phyloP scores from a whole-genome alignment of 2,329 filamentous ascomycete species.

The Acephala macrosclerotiorum region DNA sequence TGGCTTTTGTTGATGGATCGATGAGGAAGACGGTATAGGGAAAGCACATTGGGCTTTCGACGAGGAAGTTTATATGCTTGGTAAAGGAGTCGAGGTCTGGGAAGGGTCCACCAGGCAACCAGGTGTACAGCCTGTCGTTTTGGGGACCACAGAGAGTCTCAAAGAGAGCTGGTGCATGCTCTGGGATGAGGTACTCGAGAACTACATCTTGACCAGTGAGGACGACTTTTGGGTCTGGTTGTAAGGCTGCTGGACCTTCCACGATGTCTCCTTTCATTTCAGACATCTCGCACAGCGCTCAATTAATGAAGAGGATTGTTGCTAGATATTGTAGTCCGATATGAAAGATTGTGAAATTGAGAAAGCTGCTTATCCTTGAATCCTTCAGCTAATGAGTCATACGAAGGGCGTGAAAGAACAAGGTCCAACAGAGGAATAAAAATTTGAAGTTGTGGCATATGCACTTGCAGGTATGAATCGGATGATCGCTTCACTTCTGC shows the following conservation, averaged over 20 bases:
- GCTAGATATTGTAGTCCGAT: not conserved
- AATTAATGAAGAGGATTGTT: not conserved
- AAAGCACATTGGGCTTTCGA: slow-evolving; percentile 45
- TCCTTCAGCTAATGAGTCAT: not conserved
- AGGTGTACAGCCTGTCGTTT: slow-evolving; percentile 49
- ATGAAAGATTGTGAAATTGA: not conserved
- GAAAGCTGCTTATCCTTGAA: not conserved
- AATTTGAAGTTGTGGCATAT: not conserved
- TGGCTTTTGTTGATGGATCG: slow-evolving; percentile 23
- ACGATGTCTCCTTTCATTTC: slow-evolving; percentile 20
- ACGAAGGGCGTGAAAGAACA: not conserved
- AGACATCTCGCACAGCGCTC: slow-evolving; percentile 5
- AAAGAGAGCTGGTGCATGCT: slow-evolving; percentile 35
- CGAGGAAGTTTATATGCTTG: slow-evolving; percentile 36
- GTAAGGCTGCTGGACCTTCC: slow-evolving; percentile 21
- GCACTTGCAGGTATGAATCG: not conserved
- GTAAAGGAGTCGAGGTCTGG: slow-evolving; percentile 42
- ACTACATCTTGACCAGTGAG: slow-evolving; percentile 27
- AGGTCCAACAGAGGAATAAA: not conserved
- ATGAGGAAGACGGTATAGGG: slow-evolving; percentile 52
- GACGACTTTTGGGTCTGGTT: slow-evolving; percentile 17
- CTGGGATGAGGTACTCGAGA: slow-evolving; percentile 29
- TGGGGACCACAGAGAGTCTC: slow-evolving; percentile 28
- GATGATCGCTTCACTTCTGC: not conserved
- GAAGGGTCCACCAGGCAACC: slow-evolving; percentile 49